Conservation (phyloP, 805 yeast genomes). For the Wickerhamiella alocasiicola region DNA sequence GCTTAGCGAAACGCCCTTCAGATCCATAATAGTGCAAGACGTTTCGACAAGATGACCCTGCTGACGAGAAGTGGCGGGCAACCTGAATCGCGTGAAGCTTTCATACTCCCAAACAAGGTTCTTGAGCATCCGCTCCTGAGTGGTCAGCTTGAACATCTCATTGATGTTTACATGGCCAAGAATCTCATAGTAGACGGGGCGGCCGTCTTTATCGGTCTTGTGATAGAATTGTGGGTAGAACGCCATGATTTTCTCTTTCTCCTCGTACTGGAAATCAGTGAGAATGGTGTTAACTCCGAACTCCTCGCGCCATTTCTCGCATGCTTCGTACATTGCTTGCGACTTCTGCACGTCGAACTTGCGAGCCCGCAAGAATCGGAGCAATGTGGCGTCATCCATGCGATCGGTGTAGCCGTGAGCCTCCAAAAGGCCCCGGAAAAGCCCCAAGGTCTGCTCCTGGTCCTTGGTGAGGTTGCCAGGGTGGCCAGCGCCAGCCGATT, state of each 20-base stretch:
- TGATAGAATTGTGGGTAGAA: slow-evolving; percentile 96
- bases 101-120: slow-evolving; percentile 98
- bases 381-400: slow-evolving; percentile 69
- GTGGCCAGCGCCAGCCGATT: slow-evolving; percentile 55
- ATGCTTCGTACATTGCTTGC: slow-evolving; percentile 65
- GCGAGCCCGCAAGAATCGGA: slow-evolving; percentile 87
- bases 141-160: slow-evolving; percentile 86
- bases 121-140: slow-evolving; percentile 90
- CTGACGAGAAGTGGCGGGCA: slow-evolving; percentile 89
- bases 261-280: slow-evolving; percentile 81
- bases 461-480: slow-evolving; percentile 66
- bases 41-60: slow-evolving; percentile 75
- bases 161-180: slow-evolving; percentile 80
- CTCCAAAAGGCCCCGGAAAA: slow-evolving; percentile 44
- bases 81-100: slow-evolving; percentile 66
- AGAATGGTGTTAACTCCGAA: slow-evolving; percentile 80
- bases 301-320: slow-evolving; percentile 86
- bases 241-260: slow-evolving; percentile 78
- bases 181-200: slow-evolving; percentile 92
- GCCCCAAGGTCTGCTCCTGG: slow-evolving; percentile 48
- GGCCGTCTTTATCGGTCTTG: slow-evolving; percentile 91
- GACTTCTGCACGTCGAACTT: slow-evolving; percentile 79
- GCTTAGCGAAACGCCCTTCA: slow-evolving; percentile 82
- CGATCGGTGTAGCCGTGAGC: slow-evolving; percentile 63
- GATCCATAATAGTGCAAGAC: slow-evolving; percentile 88